Conservation (phyloP, 2,329 filamentous ascomycete species). For the Coleophoma eucalyptorum region DNA sequence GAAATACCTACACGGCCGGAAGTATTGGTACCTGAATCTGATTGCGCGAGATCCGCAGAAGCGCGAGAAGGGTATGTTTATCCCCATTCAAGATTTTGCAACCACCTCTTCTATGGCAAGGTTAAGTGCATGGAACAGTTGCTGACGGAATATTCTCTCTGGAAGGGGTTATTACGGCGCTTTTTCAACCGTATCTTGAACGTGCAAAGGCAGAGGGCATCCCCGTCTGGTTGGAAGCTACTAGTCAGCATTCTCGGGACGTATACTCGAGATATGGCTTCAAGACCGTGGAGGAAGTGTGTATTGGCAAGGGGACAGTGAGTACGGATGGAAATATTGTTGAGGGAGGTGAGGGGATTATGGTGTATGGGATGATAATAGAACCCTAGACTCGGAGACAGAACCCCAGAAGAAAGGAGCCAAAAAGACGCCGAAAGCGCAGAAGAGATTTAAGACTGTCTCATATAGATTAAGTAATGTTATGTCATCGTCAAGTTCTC, state of each 20-base stretch:
- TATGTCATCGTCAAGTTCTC: background rate
- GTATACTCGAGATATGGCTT: background rate
- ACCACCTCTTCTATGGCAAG: background rate
- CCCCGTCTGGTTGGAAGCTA: constrained; percentile 2
- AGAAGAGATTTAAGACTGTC: no score
- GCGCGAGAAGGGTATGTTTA: background rate
- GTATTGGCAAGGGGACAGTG: background rate
- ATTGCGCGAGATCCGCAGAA: background rate
- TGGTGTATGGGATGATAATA: constrained; percentile 1
- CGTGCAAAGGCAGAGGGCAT: background rate
- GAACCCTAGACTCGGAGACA: background rate
- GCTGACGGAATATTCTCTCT: background rate
- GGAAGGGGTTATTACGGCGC: background rate
- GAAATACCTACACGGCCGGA: background rate
- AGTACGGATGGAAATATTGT: background rate
- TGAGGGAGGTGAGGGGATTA: constrained; percentile 1
- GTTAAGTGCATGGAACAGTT: background rate
- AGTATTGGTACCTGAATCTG: constrained; percentile 2
- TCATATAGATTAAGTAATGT: constrained; percentile 1
- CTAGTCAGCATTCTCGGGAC: background rate
- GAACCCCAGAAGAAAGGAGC: no score
- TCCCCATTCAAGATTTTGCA: no score
- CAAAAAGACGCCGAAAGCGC: no score
- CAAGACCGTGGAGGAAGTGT: background rate
- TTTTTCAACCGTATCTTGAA: background rate